Conservation (phyloP, 1,139 yeast genomes). For the Sugiyamaella neomexicana region DNA sequence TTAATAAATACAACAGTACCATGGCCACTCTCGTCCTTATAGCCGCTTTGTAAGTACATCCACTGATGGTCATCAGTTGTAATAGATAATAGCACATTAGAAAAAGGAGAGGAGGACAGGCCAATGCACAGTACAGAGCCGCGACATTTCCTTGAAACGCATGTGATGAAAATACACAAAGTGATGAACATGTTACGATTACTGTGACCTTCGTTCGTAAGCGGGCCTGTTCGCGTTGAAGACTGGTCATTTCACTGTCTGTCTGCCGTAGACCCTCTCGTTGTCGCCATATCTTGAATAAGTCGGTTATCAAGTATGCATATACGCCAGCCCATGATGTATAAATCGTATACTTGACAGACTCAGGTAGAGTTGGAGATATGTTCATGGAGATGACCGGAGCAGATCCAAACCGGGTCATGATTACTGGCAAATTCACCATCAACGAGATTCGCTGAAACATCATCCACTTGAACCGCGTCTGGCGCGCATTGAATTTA, state of each 20-base stretch:
- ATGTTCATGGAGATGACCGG: neutral
- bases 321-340: neutral
- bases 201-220: neutral
- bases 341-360: neutral
- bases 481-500: neutral
- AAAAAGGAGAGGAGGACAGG: too few species aligned
- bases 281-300: neutral
- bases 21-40: too few species aligned
- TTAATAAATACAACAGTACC: too few species aligned
- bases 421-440: too few species aligned
- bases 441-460: too few species aligned
- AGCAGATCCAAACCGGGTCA: neutral
- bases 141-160: too few species aligned
- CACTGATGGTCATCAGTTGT: too few species aligned
- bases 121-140: too few species aligned
- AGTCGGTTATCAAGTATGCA: neutral
- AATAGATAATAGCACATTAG: too few species aligned
- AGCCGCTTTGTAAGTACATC: too few species aligned
- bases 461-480: neutral
- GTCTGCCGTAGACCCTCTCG: neutral
- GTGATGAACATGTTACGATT: too few species aligned
- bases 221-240: neutral
- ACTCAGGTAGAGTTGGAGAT: neutral
- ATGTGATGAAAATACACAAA: too few species aligned
- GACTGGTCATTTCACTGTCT: neutral